Conservation (phyloP, 2,329 filamentous ascomycete genomes). For the Claviceps monticola region DNA sequence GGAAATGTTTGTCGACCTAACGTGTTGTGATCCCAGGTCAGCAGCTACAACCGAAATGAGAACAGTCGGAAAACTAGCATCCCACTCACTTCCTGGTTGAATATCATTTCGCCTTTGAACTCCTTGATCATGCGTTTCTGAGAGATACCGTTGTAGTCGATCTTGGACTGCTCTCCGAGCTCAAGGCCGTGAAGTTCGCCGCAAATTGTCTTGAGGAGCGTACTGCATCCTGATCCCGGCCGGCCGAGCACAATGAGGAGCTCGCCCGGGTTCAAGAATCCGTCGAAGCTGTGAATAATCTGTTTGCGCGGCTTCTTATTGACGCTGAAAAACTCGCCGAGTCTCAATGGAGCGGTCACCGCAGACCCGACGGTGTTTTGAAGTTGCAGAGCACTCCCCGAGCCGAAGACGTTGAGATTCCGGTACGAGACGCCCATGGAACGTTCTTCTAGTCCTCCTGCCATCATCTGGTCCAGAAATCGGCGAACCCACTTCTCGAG, state of each 20-base stretch:
- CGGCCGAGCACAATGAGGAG: constrained; percentile 56
- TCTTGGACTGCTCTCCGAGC: constrained; percentile 31
- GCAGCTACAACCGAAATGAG: no score
- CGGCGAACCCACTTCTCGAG: constrained; percentile 26
- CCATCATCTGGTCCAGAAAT: constrained; percentile 30
- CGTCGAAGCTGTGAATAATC: constrained; percentile 51
- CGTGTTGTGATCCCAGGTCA: no score
- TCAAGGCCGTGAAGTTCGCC: constrained; percentile 46
- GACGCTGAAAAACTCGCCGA: constrained; percentile 40
- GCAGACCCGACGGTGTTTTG: constrained; percentile 53
- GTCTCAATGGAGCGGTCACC: constrained; percentile 41
- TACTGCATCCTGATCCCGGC: constrained; percentile 51
- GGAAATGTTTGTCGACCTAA: constrained; percentile 57
- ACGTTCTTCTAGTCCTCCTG: constrained; percentile 38
- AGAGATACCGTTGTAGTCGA: constrained; percentile 51
- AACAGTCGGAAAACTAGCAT: no score
- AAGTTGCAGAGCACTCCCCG: constrained; percentile 51
- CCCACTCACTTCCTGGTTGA: constrained; percentile 52
- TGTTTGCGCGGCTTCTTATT: constrained; percentile 34
- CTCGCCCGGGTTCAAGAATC: constrained; percentile 49
- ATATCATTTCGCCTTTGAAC: constrained; percentile 53
- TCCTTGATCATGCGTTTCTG: constrained; percentile 39
- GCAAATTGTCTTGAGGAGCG: constrained; percentile 46
- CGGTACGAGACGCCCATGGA: constrained; percentile 49
- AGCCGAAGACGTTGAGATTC: constrained; percentile 52